Percentiles rank a stretch among this genome's conserved stretches.
phyloP scores from a whole-genome alignment of 1,284 basidiomycete species.

The Farysia itapuensis region DNA sequence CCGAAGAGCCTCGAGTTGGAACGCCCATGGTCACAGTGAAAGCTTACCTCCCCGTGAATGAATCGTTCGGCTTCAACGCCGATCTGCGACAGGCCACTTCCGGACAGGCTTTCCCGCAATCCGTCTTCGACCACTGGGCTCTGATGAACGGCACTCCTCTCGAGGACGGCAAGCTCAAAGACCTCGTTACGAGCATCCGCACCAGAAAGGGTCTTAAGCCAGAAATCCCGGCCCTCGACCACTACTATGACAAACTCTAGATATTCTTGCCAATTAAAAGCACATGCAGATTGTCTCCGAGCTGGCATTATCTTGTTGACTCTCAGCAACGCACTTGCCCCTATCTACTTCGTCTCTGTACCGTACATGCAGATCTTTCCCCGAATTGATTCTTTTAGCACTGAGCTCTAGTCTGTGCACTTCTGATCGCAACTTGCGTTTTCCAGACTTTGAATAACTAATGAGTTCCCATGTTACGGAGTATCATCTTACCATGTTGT shows the following conservation, averaged over 20 bases:
- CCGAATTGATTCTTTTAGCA: too few relatives aligned
- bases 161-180: conserved; percentile 82
- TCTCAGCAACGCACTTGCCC: too few relatives aligned
- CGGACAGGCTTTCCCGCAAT: conserved; percentile 98
- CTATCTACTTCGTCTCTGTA: too few relatives aligned
- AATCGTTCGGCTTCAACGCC: conserved; percentile 99
- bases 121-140: conserved; percentile 75
- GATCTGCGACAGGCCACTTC: conserved; percentile 88
- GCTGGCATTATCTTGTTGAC: too few relatives aligned
- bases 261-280: not conserved
- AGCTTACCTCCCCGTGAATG: conserved; percentile 93
- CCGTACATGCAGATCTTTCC: too few relatives aligned
- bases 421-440: too few relatives aligned
- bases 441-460: too few relatives aligned
- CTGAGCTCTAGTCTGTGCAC: too few relatives aligned
- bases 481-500: too few relatives aligned
- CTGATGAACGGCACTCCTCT: conserved; percentile 68
- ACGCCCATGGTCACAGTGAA: conserved; percentile 99
- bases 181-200: conserved; percentile 81
- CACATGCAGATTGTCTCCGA: too few relatives aligned
- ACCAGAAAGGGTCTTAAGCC: conserved; percentile 78
- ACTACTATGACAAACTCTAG: conserved; percentile 49
- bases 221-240: conserved; percentile 37
- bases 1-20: conserved; percentile 93
- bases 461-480: too few relatives aligned